Evolutionary conservation across 805 yeast species (phyloP).

Genomic region (Yarrowia deformans): DNA sequence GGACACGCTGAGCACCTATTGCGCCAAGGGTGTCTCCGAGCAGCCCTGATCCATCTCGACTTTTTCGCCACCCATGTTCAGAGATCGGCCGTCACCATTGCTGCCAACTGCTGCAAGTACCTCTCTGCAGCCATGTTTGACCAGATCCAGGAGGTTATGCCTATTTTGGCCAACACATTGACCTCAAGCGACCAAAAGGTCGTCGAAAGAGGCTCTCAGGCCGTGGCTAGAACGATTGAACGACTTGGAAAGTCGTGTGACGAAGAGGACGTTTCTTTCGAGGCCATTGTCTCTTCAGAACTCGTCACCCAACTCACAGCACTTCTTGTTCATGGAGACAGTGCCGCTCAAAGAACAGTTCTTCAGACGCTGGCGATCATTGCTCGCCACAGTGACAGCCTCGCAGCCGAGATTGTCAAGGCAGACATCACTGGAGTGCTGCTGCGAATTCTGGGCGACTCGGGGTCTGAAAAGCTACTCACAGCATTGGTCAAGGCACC

Average conservation of each 20-base stretch:
- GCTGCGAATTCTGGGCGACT: constrained; percentile 41
- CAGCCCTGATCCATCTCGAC: constrained; percentile 77
- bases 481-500: constrained; percentile 40
- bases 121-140: constrained; percentile 40
- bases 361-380: constrained; percentile 42
- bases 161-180: constrained; percentile 60
- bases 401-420: constrained; percentile 49
- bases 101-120: constrained; percentile 44
- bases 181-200: constrained; percentile 64
- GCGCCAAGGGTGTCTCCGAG: constrained; percentile 64
- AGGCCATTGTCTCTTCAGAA: constrained; percentile 13
- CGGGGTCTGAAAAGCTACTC: constrained; percentile 40
- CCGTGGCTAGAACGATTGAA: constrained; percentile 64
- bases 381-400: constrained; percentile 9
- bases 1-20: constrained; percentile 51
- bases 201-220: constrained; percentile 69
- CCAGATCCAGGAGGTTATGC: constrained; percentile 65
- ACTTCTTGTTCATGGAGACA: constrained; percentile 22
- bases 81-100: constrained; percentile 69
- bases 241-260: constrained; percentile 51
- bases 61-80: constrained; percentile 91
- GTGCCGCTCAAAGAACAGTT: constrained; percentile 40
- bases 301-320: constrained; percentile 26
- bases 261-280: constrained; percentile 23
- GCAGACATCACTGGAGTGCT: constrained; percentile 56